These are phyloP conservation scores for Cadophora gregata DNA, from an alignment of 2,329 filamentous ascomycete genomes.

Conservation along the genomic window DNA sequence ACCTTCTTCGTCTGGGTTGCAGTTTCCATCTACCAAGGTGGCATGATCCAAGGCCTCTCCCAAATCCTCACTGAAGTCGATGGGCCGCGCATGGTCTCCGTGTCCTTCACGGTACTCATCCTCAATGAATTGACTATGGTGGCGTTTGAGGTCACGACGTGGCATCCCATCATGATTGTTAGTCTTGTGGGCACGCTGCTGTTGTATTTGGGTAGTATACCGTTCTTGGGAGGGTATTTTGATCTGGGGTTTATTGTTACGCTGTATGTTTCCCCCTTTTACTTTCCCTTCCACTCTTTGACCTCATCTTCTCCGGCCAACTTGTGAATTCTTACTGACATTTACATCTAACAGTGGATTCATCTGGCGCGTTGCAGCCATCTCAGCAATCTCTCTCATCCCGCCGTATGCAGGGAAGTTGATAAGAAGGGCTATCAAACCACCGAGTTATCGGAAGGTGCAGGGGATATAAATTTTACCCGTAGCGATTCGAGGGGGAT, in stretches of 20 bases:
- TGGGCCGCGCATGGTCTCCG: constrained; percentile 78
- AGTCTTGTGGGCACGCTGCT: constrained; percentile 82
- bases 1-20: constrained; percentile 98
- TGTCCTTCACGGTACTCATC: constrained; percentile 90
- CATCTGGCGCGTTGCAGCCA: constrained; percentile 84
- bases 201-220: constrained; percentile 81
- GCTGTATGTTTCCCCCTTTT: constrained; percentile 52
- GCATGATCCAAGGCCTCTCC: constrained; percentile 92
- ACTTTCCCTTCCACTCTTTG: no score
- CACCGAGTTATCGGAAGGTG: constrained; percentile 94
- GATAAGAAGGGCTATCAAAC: constrained; percentile 83
- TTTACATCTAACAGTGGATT: constrained; percentile 65
- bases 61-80: constrained; percentile 85
- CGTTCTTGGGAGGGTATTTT: constrained; percentile 89
- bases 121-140: constrained; percentile 98
- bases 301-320: no score
- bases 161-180: constrained; percentile 92
- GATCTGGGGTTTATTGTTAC: constrained; percentile 81
- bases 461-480: constrained; percentile 57
- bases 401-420: constrained; percentile 89
- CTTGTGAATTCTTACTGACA: background rate
- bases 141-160: constrained; percentile 93
- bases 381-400: constrained; percentile 79
- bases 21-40: constrained; percentile 93
- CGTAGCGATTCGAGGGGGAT: no score